Conservation (phyloP, 805 yeast genomes). For the Wickerhamomyces queroliae region DNA sequence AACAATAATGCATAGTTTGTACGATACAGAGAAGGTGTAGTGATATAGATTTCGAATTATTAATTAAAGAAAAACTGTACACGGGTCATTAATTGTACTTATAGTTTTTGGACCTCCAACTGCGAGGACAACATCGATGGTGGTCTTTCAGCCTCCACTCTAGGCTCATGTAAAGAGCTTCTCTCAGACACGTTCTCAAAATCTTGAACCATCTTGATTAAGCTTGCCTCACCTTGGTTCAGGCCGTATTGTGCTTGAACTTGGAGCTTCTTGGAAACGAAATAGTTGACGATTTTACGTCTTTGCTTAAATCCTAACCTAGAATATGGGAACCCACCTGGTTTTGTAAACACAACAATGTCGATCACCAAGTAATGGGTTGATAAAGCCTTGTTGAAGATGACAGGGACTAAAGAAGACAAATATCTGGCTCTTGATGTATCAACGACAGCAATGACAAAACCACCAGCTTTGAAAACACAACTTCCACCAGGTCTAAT, state of each 20-base stretch:
- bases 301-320: conserved; percentile 75
- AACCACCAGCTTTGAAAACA: conserved; percentile 77
- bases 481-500: conserved; percentile 54
- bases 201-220: conserved; percentile 52
- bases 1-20: no score
- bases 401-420: conserved; percentile 77
- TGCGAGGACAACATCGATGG: not conserved
- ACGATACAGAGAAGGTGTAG: no score
- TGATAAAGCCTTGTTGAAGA: conserved; percentile 72
- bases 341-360: conserved; percentile 71
- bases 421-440: conserved; percentile 41
- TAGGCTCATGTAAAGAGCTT: not conserved
- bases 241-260: conserved; percentile 43
- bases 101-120: not conserved
- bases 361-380: conserved; percentile 81
- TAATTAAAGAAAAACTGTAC: no score
- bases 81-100: not conserved
- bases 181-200: conserved; percentile 8
- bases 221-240: conserved; percentile 62
- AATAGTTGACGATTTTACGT: conserved; percentile 51
- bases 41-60: no score
- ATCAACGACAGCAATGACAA: conserved; percentile 72
- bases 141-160: not conserved
- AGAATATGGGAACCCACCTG: conserved; percentile 60
- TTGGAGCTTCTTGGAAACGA: conserved; percentile 44